Base-by-base conservation (phyloP, 1,139 yeast species). In the Sugiyamaella novakii region DNA sequence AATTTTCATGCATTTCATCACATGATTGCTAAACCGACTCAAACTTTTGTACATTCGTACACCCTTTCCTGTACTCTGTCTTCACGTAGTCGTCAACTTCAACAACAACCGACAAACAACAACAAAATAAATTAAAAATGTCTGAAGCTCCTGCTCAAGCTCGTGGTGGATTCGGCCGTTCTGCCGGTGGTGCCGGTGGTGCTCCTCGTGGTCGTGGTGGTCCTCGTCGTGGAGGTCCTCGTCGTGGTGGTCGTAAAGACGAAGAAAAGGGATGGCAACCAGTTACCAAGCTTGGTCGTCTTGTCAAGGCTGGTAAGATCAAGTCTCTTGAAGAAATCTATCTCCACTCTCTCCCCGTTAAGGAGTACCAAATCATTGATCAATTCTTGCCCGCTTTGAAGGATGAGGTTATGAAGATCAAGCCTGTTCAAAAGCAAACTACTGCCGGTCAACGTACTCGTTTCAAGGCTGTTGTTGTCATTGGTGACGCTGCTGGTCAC, bases 381-480 rank as follows among this genome's bases (percentile, higher is more conserved):
- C 84, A 83, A 73, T 83, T 92, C 77, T 83, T 92, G 72, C 98
- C 98, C 73, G 85, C 80, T 72, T 85, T 92, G 74, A 84, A 86
- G 80, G 99, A 92, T 75, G 96, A 92, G 79, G 98, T 94, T 72
- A 92, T 92, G 98, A 89, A 89, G 88, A 92, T 92, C 80, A 86
- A 94, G 83, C 95, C 99, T 66, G 98, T 92, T 68, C 99, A 92
- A 81, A 92, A 92, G 85, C 99, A 92, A 81, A 92, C 99, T 83
- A 85, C 96, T 81, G 99, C 99, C 71, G 99, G 99, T 89, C 99
- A 92, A 84, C 92, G 99, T 84, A 92, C 98, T 79, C 89, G 99
- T 84, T 91, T 92, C 87, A 94, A 94, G 94, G 98, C 98, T 76
- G 96, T 92, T 73, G 98, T 94, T 74, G 91, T 92, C 73, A 89